Evolutionary conservation across 805 yeast species (phyloP), one percentile per base, ranked within the genome.

Genomic region (Wickerhamiella lipophila): DNA sequence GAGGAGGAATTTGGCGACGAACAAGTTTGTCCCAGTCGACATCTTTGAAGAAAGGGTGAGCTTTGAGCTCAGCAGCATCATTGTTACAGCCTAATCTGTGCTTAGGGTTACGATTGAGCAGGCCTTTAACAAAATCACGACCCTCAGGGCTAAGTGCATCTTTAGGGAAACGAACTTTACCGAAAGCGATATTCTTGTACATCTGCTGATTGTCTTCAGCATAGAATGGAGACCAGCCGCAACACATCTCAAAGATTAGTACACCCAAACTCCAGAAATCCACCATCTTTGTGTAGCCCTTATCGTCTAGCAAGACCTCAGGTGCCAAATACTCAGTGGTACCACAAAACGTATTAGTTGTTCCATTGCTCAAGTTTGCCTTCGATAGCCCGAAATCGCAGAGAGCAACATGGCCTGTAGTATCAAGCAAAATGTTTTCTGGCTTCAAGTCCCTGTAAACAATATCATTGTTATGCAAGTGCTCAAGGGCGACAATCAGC

Each of bases 201-300:
- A 92, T 92, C 66, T 92, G 96, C 69, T 92, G 97, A 46, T 95
- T 87, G 65, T 86, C 89, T 54, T 89, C 96, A 23, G 97, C 98
- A 61, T 86, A 92, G 65, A 92, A 92, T 49, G 98, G 98, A 3
- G 95, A 83, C 98, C 97, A 92, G 46, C 98, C 98, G 69, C 97
- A 92, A 66, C 97, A 88, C 98, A 92, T 92, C 69, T 92, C 98
- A 66, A 92, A 92, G 42, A 92, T 87, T 51, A 92, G 71, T 22
- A 92, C 98, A 52, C 98, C 98, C 51, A 92, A 70, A 2, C 97
- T 88, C 98, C 98, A 92, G 60, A 92, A 92, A 65, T 92, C 98
- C 53, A 92, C 98, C 97, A 92, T 89, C 66, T 88, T 87, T 34
- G 97, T 92, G 68, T 92, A 92, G 15, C 98, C 98, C 49, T 84